A percentile compares a stretch with the other conserved stretches of the same genome.
These are phyloP conservation scores for Daldinia grandis DNA, from an alignment of 495 filamentous ascomycete species.

Conservation along the genomic window DNA sequence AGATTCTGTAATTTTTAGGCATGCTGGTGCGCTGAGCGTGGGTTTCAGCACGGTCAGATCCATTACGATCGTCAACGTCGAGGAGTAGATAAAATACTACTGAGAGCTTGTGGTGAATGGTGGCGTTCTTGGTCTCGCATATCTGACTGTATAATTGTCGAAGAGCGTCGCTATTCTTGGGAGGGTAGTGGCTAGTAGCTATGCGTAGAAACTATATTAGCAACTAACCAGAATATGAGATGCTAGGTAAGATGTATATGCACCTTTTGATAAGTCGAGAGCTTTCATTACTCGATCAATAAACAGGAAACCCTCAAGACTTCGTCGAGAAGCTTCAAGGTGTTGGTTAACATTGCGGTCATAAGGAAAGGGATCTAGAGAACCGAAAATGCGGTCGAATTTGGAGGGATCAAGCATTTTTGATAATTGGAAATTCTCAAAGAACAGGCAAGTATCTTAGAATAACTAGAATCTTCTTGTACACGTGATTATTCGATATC, in stretches of 20 bases:
- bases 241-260: not conserved
- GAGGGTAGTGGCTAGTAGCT: conserved; percentile 69
- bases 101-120: conserved; percentile 77
- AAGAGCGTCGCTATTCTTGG: conserved; percentile 68
- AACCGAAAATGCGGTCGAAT: conserved; percentile 71
- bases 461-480: not conserved
- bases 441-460: not conserved
- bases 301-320: conserved; percentile 72
- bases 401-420: conserved; percentile 58
- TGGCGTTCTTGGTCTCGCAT: conserved; percentile 61
- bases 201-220: conserved; percentile 11
- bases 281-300: conserved; percentile 75
- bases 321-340: conserved; percentile 69
- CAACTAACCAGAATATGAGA: not conserved
- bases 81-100: conserved; percentile 83
- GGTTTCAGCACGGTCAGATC: conserved; percentile 59
- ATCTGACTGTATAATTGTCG: conserved; percentile 71
- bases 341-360: conserved; percentile 63
- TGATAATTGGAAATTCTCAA: not conserved
- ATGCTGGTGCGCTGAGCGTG: conserved; percentile 60
- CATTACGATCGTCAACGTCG: conserved; percentile 67
- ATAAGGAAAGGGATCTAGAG: conserved; percentile 69
- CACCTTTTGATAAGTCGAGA: conserved; percentile 75
- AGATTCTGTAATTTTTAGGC: conserved; percentile 74
- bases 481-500: not conserved